Percentiles rank a stretch among this genome's conserved stretches.
These are phyloP conservation scores for Cryptosporidium ryanae DNA, from an alignment of 169 alveolate genomes.

Conservation along the genomic window DNA sequence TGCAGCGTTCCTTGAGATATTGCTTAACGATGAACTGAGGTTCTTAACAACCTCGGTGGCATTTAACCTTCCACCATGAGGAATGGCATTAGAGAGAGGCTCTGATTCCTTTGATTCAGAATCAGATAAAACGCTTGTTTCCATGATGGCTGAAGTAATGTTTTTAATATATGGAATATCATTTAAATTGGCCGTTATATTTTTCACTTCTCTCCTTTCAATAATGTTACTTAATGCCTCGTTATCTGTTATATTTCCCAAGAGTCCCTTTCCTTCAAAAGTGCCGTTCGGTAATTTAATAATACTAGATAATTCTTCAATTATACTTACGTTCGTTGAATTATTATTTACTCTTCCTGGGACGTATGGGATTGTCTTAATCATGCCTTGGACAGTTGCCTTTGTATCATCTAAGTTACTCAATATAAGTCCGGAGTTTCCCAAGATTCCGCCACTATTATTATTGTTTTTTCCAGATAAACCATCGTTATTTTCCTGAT, in stretches of 20 bases:
- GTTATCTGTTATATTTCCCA: constrained; percentile 5
- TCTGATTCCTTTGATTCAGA: neutral
- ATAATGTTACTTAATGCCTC: constrained; percentile 14
- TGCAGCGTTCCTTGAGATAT: constrained; percentile 11
- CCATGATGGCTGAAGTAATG: constrained; percentile 11
- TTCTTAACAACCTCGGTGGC: constrained; percentile 47
- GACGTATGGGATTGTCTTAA: constrained; percentile 58
- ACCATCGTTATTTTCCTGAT: too few relatives aligned
- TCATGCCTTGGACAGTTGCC: constrained; percentile 68
- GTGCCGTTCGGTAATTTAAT: constrained; percentile 13
- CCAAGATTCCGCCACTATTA: constrained; percentile 13
- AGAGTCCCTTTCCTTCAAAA: constrained; percentile 19
- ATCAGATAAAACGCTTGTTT: neutral
- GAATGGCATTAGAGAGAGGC: neutral
- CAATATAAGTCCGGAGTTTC: constrained; percentile 9
- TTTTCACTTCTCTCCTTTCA: constrained; percentile 21
- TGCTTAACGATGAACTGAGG: constrained; percentile 16
- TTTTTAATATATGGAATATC: constrained; percentile 16
- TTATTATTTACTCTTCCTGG: constrained; percentile 29
- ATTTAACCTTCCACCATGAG: constrained; percentile 38
- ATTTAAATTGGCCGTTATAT: constrained; percentile 11
- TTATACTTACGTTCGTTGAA: neutral
- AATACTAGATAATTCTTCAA: constrained; percentile 44
- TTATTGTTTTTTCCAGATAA: too few relatives aligned
- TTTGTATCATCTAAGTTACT: constrained; percentile 59